Percentiles rank a stretch among this genome's conserved stretches.
phyloP scores from a whole-genome alignment of 169 alveolate genomes.

The Plasmodium cynomolgi region DNA sequence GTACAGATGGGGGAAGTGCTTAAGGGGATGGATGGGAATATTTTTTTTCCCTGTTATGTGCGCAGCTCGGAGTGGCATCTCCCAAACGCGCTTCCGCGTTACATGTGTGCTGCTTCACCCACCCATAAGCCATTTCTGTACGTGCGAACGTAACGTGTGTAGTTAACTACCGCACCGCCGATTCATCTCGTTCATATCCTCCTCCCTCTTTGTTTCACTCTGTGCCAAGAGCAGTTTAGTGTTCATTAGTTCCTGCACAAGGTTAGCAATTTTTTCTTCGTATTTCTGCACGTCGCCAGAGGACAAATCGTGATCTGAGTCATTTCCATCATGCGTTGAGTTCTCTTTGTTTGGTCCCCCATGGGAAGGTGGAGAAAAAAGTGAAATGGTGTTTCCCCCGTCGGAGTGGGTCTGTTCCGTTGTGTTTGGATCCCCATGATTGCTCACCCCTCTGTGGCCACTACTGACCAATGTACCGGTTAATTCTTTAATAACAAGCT shows the following conservation, averaged over 20 bases:
- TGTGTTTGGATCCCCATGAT: neutral
- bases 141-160: neutral
- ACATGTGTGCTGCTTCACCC: neutral
- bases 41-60: neutral
- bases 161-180: neutral
- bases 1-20: neutral
- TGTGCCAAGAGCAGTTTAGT: constrained; percentile 31
- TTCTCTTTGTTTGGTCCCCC: neutral
- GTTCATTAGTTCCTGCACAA: constrained; percentile 12
- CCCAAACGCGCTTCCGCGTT: neutral
- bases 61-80: neutral
- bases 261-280: neutral
- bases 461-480: neutral
- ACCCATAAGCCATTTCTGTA: neutral
- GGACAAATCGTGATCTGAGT: neutral
- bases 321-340: neutral
- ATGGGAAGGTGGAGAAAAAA: neutral
- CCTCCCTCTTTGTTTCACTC: constrained; percentile 35
- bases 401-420: neutral
- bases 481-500: neutral
- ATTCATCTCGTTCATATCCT: constrained; percentile 30
- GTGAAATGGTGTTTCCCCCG: neutral
- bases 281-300: neutral
- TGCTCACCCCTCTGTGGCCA: neutral
- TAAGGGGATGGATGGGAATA: neutral